Evolutionary conservation across 805 yeast species (phyloP), one percentile per base, ranked within the genome.

Genomic region (Yarrowia sp.): DNA sequence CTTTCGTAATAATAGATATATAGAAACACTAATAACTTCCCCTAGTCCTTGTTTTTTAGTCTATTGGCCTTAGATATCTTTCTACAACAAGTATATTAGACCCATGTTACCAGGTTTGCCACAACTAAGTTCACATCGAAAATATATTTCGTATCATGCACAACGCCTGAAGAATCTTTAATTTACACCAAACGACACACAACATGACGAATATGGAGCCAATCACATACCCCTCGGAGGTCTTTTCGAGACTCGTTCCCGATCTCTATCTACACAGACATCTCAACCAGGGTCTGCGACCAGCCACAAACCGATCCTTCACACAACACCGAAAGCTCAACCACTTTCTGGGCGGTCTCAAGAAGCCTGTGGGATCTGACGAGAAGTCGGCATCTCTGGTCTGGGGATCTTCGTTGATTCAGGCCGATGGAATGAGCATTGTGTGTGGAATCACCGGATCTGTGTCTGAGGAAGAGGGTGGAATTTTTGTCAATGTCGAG

Each of bases 191-290:
- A 4, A 33, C 32, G 14, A 30, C 35, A 38, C 41, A 35, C 56
- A 22, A 21, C 58, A 24, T 35, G 43, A 46, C 33, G 35, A 46
- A 30, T 16, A 64, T 40, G 68, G 74, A 78, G 46, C 82, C 87
- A 14, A 79, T 88, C 36, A 77, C 83, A 4, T 91, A 92, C 73
- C 87, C 95, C 1, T 93, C 97, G 0, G 88, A 86, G 26, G 90
- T 91, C 11, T 78, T 92, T 46, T 92, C 95, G 0, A 79, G 95
- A 62, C 83, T 92, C 38, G 90, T 96, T 1, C 97, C 98, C 0
- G 96, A 90, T 65, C 73, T 89, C 14, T 88, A 93, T 5, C 79
- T 92, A 48, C 88, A 89, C 72, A 82, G 96, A 71, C 96, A 91
- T 74, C 74, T 92, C 16, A 82, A 87, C 19, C 77, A 85, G 19